Conservation (phyloP, 371 early-diverging fungal species). For the Mucor lusitanicus region DNA sequence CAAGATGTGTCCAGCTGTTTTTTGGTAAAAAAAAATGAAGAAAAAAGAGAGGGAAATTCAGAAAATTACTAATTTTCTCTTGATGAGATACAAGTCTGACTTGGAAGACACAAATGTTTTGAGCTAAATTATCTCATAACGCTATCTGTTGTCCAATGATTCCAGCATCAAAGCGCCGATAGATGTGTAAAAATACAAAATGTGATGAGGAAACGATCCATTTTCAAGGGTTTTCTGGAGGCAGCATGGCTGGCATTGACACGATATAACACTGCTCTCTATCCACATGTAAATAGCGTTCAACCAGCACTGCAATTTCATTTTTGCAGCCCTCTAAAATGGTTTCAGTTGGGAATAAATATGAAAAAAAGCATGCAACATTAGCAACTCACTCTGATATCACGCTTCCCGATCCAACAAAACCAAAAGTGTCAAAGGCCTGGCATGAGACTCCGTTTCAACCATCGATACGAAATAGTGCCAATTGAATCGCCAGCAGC, state of each 20-base stretch:
- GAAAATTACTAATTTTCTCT: neutral
- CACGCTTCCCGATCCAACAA: neutral
- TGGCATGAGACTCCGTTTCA: neutral
- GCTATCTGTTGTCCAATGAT: neutral
- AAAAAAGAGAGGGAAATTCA: neutral
- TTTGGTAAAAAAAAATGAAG: neutral
- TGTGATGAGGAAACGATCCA: neutral
- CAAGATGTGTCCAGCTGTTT: neutral
- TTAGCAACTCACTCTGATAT: too few relatives aligned
- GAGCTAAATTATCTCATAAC: neutral
- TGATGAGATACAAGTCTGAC: neutral
- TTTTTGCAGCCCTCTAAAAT: neutral
- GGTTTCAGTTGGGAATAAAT: neutral
- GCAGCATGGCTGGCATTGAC: neutral
- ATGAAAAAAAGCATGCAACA: neutral
- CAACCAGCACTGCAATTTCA: neutral
- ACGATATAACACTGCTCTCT: too few relatives aligned
- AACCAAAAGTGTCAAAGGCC: neutral
- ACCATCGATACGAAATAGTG: neutral
- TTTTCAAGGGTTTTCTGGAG: neutral
- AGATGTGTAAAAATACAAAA: neutral
- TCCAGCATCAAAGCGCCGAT: slow-evolving; percentile 7
- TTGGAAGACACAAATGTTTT: neutral
- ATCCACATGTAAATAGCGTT: neutral
- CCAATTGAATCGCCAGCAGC: neutral